Evolutionary conservation across 2,329 filamentous ascomycete genomes (phyloP).

Genomic region (Daldinia sp.): DNA sequence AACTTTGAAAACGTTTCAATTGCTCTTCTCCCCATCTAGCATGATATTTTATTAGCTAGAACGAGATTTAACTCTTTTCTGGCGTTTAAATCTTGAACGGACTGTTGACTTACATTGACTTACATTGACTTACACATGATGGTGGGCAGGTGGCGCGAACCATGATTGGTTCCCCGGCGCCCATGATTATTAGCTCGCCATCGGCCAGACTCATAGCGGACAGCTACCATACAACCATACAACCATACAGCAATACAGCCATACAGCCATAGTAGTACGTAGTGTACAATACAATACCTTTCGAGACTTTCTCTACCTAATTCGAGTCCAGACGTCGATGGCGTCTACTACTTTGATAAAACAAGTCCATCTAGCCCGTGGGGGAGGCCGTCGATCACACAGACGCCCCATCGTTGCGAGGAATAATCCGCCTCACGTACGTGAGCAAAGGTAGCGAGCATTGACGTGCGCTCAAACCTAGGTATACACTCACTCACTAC

Average conservation of each 20-base stretch:
- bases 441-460: background rate
- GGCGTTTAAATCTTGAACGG: background rate
- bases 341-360: constrained; percentile 28
- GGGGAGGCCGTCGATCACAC: constrained; percentile 37
- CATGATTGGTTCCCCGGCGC: constrained; percentile 25
- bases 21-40: background rate
- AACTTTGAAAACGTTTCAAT: background rate
- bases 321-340: constrained; percentile 24
- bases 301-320: constrained; percentile 20
- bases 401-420: constrained; percentile 10
- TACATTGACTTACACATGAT: constrained; percentile 2
- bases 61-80: background rate
- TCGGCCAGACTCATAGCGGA: constrained; percentile 22
- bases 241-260: no score
- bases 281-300: background rate
- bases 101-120: background rate
- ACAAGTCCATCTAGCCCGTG: constrained; percentile 24
- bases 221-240: background rate
- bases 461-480: background rate
- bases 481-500: background rate
- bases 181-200: constrained; percentile 26
- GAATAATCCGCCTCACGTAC: background rate
- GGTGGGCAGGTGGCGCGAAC: constrained; percentile 11
- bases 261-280: no score
- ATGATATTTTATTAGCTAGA: background rate